These are phyloP conservation scores for Ogataea allantospora DNA, from an alignment of 805 yeast species.

Conservation along the genomic window DNA sequence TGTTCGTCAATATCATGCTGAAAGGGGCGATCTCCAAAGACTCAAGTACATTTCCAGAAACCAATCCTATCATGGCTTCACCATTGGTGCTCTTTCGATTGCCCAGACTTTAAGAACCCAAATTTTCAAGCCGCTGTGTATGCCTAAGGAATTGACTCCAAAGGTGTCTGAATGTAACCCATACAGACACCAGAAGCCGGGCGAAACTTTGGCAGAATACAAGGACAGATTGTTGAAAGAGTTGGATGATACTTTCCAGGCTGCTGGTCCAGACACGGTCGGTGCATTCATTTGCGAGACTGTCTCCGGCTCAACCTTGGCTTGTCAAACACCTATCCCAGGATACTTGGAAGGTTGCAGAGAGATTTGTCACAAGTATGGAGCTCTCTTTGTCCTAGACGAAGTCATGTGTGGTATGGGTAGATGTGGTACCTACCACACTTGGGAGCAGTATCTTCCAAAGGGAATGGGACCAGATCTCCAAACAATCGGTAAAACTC, in stretches of 20 bases:
- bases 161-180: slow-evolving; percentile 32
- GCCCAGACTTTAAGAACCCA: slow-evolving; percentile 32
- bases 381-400: slow-evolving; percentile 45
- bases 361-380: slow-evolving; percentile 48
- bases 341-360: slow-evolving; percentile 45
- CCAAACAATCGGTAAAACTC: slow-evolving; percentile 46
- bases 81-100: slow-evolving; percentile 42
- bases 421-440: slow-evolving; percentile 45
- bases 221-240: slow-evolving; percentile 35
- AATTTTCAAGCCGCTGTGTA: slow-evolving; percentile 28
- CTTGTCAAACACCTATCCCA: slow-evolving; percentile 41
- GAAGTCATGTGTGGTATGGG: slow-evolving; percentile 59
- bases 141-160: slow-evolving; percentile 20
- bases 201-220: slow-evolving; percentile 40
- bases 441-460: slow-evolving; percentile 28
- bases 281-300: slow-evolving; percentile 41
- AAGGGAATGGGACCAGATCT: slow-evolving; percentile 41
- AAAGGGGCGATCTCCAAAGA: slow-evolving; percentile 38
- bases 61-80: slow-evolving; percentile 45
- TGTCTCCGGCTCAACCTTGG: slow-evolving; percentile 44
- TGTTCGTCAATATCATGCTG: slow-evolving; percentile 46
- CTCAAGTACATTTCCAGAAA: slow-evolving; percentile 39
- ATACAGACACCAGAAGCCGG: slow-evolving; percentile 31
- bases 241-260: slow-evolving; percentile 38
- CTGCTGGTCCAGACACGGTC: slow-evolving; percentile 41